Evolutionary conservation across 345 rosid genomes (phyloP).

Genomic region (Syzygium aromaticum): DNA sequence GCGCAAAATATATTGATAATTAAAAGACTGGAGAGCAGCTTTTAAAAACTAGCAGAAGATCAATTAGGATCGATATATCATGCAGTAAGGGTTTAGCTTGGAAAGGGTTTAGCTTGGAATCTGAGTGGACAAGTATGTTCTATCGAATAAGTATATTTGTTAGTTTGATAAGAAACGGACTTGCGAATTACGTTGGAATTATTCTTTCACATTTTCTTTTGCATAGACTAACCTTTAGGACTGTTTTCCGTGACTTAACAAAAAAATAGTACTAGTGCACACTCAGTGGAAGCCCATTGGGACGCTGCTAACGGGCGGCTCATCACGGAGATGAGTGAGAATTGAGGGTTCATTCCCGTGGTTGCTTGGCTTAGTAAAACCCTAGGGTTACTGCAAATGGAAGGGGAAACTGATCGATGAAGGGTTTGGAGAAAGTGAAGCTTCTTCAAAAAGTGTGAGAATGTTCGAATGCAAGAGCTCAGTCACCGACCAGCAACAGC

Average conservation of each 20-base stretch:
- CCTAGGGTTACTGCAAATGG: neutral
- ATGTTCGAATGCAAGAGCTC: neutral
- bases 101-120: neutral
- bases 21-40: neutral
- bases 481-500: neutral
- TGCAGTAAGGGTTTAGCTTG: neutral
- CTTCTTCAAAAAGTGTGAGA: neutral
- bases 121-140: neutral
- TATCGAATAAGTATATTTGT: neutral
- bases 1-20: neutral
- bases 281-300: conserved; percentile 37
- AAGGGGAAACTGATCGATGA: neutral
- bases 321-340: neutral
- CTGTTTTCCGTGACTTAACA: neutral
- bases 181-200: neutral
- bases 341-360: neutral
- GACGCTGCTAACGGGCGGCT: conserved; percentile 8
- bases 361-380: neutral
- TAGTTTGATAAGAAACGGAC: neutral
- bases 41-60: neutral
- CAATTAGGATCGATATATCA: neutral
- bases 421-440: neutral
- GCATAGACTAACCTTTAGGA: neutral
- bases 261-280: neutral
- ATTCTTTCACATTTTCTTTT: neutral